Conservation (phyloP, 352 stramenopile genomes). For the Aphanomyces stellatus region DNA sequence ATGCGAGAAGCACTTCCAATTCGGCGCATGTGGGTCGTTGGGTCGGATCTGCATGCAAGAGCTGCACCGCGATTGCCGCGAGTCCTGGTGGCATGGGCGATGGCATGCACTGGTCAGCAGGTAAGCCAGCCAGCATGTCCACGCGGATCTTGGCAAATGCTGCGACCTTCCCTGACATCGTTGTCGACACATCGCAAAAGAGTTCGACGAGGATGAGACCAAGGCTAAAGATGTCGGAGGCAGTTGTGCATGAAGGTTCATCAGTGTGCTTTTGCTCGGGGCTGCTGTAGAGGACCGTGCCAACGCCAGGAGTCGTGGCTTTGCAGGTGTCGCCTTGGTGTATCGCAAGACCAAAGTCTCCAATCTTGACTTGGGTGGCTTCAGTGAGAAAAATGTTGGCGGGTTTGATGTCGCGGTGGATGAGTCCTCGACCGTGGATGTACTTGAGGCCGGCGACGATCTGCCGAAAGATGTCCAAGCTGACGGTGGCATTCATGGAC, state of each 20-base stretch:
- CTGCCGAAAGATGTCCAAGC: constrained; percentile 63
- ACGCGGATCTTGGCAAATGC: too few species aligned
- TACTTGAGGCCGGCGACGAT: constrained; percentile 68
- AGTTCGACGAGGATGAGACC: constrained; percentile 64
- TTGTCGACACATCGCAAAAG: constrained; percentile 61
- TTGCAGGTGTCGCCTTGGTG: constrained; percentile 26
- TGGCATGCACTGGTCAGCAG: constrained; percentile 28
- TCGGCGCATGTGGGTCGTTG: constrained; percentile 37
- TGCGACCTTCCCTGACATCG: constrained; percentile 68
- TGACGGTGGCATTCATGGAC: constrained; percentile 33
- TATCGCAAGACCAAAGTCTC: constrained; percentile 73
- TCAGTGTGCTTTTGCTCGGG: constrained; percentile 56
- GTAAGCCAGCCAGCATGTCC: constrained; percentile 36
- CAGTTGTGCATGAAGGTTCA: constrained; percentile 30
- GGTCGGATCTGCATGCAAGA: constrained; percentile 37
- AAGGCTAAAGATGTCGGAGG: constrained; percentile 67
- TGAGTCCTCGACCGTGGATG: constrained; percentile 58
- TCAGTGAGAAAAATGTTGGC: constrained; percentile 74
- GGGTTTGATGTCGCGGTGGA: constrained; percentile 76
- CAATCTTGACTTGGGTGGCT: constrained; percentile 70
- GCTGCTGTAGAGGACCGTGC: constrained; percentile 65
- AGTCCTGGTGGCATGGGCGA: constrained; percentile 26
- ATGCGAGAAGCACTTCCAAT: constrained; percentile 28
- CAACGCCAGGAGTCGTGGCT: constrained; percentile 54
- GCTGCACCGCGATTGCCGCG: constrained; percentile 39